A percentile compares a stretch with the other conserved stretches of the same genome.
Conservation (phyloP, 345 rosid species). For the Ceriops decandra region DNA sequence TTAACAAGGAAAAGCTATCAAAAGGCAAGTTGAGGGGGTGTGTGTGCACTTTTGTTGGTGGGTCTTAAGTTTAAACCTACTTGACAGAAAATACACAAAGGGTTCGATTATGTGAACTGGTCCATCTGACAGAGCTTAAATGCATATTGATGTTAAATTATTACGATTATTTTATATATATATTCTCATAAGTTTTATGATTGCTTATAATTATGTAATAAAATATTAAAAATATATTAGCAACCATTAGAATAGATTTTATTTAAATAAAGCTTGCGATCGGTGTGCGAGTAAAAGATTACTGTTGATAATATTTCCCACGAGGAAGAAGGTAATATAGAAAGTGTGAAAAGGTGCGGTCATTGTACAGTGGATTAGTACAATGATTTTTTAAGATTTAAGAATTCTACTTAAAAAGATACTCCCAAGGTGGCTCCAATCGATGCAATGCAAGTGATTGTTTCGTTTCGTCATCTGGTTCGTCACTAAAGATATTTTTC, state of each 20-base stretch:
- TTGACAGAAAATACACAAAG: neutral
- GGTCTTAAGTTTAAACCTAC: slow-evolving; percentile 14
- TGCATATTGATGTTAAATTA: too few relatives aligned
- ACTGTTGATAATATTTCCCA: neutral
- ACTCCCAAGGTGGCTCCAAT: neutral
- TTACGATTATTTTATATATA: too few relatives aligned
- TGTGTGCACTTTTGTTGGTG: neutral
- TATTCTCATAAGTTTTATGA: too few relatives aligned
- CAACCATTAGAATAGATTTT: neutral
- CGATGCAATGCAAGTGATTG: slow-evolving; percentile 8
- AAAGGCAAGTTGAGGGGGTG: neutral
- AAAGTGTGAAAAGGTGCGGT: neutral
- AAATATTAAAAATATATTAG: neutral
- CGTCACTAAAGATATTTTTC: slow-evolving; percentile 25
- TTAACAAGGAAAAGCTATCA: slow-evolving; percentile 18
- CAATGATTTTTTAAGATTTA: slow-evolving; percentile 22
- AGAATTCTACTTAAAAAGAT: slow-evolving; percentile 12
- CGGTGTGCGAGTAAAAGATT: too few relatives aligned
- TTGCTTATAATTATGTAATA: too few relatives aligned
- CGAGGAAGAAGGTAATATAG: neutral
- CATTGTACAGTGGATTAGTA: slow-evolving; percentile 5
- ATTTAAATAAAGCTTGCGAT: too few relatives aligned
- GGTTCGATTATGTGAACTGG: too few relatives aligned
- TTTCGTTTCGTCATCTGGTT: slow-evolving; percentile 45
- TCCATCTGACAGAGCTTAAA: too few relatives aligned